These are phyloP conservation scores for Berkeleyomyces rouxiae DNA, from an alignment of 2,329 filamentous ascomycete species.

Conservation along the genomic window DNA sequence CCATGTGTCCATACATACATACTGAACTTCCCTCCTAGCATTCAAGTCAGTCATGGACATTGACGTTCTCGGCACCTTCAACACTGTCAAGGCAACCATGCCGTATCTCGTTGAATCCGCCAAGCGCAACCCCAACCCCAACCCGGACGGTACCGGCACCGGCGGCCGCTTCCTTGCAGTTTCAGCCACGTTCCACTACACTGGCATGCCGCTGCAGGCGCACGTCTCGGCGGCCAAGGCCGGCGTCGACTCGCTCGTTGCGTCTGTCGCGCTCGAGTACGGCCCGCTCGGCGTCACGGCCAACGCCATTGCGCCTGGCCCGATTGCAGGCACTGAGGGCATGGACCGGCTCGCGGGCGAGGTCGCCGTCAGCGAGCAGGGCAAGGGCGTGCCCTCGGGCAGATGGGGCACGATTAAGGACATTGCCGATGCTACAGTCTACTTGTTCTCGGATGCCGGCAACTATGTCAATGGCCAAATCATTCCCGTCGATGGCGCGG, in stretches of 20 bases:
- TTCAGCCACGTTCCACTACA: constrained; percentile 82
- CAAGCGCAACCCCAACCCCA: constrained; percentile 34
- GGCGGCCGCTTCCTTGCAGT: constrained; percentile 81
- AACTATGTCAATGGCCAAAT: constrained; percentile 74
- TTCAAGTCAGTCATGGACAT: constrained; percentile 96
- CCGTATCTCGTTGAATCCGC: constrained; percentile 68
- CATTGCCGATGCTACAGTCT: constrained; percentile 85
- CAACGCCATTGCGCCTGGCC: constrained; percentile 79
- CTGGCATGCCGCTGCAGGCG: constrained; percentile 66
- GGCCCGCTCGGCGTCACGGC: constrained; percentile 73
- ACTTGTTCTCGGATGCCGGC: constrained; percentile 68
- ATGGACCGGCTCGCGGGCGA: constrained; percentile 43
- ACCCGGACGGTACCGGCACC: constrained; percentile 43
- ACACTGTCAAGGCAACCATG: constrained; percentile 83
- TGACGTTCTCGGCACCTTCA: constrained; percentile 83
- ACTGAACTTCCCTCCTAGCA: constrained; percentile 25
- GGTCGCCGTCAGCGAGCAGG: neutral
- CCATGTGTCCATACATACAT: neutral
- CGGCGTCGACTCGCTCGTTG: constrained; percentile 69
- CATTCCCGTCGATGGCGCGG: constrained; percentile 54
- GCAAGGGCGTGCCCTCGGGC: constrained; percentile 47
- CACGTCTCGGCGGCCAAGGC: constrained; percentile 90
- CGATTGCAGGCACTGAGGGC: constrained; percentile 72
- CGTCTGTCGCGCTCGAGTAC: constrained; percentile 71
- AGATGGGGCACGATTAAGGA: constrained; percentile 68